These are phyloP conservation scores for Aspergillus hortae DNA, from an alignment of 2,329 filamentous ascomycete genomes.

Conservation along the genomic window DNA sequence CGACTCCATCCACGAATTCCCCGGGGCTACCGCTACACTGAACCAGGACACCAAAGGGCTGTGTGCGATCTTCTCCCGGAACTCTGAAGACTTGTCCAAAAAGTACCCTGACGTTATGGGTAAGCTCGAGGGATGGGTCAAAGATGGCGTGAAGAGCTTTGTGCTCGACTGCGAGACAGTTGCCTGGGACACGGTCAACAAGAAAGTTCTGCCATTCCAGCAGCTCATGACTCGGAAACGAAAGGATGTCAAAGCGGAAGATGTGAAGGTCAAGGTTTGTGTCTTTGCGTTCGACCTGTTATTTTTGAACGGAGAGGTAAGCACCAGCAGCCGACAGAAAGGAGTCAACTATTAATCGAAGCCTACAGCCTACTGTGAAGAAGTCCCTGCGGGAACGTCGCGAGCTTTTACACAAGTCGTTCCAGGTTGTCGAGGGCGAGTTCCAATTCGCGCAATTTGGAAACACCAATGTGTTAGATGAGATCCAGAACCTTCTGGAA, in stretches of 20 bases:
- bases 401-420: slow-evolving; percentile 68
- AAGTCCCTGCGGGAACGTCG: slow-evolving; percentile 82
- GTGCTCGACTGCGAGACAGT: slow-evolving; percentile 98
- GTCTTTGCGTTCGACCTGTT: slow-evolving; percentile 95
- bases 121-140: slow-evolving; percentile 86
- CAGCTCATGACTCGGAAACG: slow-evolving; percentile 97
- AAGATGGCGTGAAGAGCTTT: slow-evolving; percentile 85
- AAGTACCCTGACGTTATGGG: slow-evolving; percentile 95
- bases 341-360: slow-evolving; percentile 3
- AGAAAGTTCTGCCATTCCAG: slow-evolving; percentile 95
- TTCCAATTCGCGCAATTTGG: slow-evolving; percentile 86
- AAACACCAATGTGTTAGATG: slow-evolving; percentile 83
- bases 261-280: slow-evolving; percentile 94
- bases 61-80: slow-evolving; percentile 91
- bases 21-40: slow-evolving; percentile 58
- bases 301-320: slow-evolving; percentile 81
- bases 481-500: slow-evolving; percentile 88
- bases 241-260: slow-evolving; percentile 93
- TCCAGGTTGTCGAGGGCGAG: slow-evolving; percentile 77
- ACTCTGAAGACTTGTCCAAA: slow-evolving; percentile 93
- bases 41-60: slow-evolving; percentile 68
- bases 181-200: slow-evolving; percentile 90
- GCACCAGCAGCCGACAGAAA: slow-evolving; percentile 3
- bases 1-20: slow-evolving; percentile 67
- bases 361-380: slow-evolving; percentile 66